A percentile compares a stretch with the other conserved stretches of the same genome.
These are phyloP conservation scores for Colletotrichum tanaceti DNA, from an alignment of 2,329 filamentous ascomycete genomes.

Conservation along the genomic window DNA sequence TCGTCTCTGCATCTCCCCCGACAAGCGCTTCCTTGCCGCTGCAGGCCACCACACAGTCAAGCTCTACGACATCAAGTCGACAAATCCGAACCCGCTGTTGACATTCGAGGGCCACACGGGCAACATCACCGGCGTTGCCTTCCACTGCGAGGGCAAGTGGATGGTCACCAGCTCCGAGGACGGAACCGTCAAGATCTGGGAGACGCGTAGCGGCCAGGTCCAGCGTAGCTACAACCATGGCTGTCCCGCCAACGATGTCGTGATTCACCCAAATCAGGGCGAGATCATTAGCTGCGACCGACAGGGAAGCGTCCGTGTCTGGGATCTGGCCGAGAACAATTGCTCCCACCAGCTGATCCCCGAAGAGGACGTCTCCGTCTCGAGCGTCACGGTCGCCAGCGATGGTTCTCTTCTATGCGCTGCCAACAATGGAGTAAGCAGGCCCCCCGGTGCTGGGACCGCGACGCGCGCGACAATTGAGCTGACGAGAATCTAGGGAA, in stretches of 20 bases:
- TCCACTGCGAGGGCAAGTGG: constrained; percentile 99
- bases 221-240: constrained; percentile 95
- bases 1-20: constrained; percentile 95
- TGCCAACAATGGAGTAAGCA: constrained; percentile 84
- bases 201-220: constrained; percentile 84
- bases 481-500: constrained; percentile 70
- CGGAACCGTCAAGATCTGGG: constrained; percentile 97
- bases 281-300: constrained; percentile 98
- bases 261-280: constrained; percentile 99
- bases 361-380: constrained; percentile 92
- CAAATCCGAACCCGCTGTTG: constrained; percentile 93
- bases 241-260: constrained; percentile 92
- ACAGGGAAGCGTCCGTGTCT: constrained; percentile 90
- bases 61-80: constrained; percentile 98
- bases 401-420: constrained; percentile 94
- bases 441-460: not conserved
- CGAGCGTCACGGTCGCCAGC: constrained; percentile 94
- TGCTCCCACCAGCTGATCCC: constrained; percentile 97
- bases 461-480: not conserved
- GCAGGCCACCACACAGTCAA: constrained; percentile 85
- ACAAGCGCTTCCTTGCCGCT: constrained; percentile 96
- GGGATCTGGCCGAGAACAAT: constrained; percentile 97
- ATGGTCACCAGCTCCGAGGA: constrained; percentile 99
- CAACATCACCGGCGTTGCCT: constrained; percentile 96
- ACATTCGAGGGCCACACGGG: constrained; percentile 96